Evolutionary conservation across 768 basidiomycete genomes (phyloP).

Genomic region (Mycena albidolilacea): DNA sequence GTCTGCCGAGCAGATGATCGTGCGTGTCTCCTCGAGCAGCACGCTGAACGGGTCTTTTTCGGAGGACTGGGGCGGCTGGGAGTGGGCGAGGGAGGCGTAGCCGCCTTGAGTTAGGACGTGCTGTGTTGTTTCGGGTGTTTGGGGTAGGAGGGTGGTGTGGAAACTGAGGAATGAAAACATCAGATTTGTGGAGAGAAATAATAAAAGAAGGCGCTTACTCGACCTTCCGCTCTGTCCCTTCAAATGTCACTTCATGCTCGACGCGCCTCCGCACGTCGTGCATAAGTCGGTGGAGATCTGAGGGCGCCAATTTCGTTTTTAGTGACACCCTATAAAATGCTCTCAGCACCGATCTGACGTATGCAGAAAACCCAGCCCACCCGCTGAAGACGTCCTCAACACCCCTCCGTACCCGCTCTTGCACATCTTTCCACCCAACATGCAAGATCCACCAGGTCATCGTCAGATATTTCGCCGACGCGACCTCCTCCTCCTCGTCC

Average conservation of each 20-base stretch:
- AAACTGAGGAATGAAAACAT: conserved; percentile 63
- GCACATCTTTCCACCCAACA: conserved; percentile 92
- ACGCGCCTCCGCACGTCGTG: conserved; percentile 83
- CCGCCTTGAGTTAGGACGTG: conserved; percentile 81
- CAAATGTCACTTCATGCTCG: conserved; percentile 78
- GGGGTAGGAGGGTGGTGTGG: conserved; percentile 80
- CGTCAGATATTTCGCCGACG: conserved; percentile 76
- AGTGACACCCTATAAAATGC: conserved; percentile 76
- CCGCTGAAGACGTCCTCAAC: conserved; percentile 90
- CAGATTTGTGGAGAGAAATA: conserved; percentile 7
- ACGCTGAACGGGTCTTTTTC: conserved; percentile 68
- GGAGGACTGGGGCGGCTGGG: conserved; percentile 42
- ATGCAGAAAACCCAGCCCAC: conserved; percentile 60
- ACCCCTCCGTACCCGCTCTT: conserved; percentile 76
- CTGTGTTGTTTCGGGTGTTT: conserved; percentile 78
- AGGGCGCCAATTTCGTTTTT: conserved; percentile 79
- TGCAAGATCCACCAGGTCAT: conserved; percentile 95
- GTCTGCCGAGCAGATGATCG: conserved; percentile 75
- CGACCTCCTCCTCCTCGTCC: conserved; percentile 74
- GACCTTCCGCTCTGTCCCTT: conserved; percentile 70
- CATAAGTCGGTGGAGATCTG: conserved; percentile 79
- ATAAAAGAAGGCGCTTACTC: conserved; percentile 56
- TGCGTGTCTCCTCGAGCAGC: conserved; percentile 80
- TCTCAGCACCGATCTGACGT: conserved; percentile 1
- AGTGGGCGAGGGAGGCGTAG: conserved; percentile 39